phyloP scores from a whole-genome alignment of 2,329 filamentous ascomycete genomes.

The Botryotinia globosa region DNA sequence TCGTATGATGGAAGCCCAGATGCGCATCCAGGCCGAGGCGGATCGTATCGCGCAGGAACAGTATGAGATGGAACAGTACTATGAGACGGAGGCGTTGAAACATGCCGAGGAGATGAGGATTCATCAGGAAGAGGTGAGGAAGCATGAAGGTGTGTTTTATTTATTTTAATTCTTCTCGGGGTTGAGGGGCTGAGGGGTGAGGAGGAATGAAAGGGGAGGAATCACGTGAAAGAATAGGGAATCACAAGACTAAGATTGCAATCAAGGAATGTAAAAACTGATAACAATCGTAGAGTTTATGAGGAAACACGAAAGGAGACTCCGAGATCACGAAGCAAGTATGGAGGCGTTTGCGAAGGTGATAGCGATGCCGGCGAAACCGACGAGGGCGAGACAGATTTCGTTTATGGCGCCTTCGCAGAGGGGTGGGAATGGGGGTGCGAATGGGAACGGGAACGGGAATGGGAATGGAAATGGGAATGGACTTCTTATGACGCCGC shows the following conservation, averaged over 20 bases:
- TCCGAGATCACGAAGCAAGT: slow-evolving; percentile 35
- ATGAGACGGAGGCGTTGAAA: slow-evolving; percentile 36
- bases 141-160: slow-evolving; percentile 30
- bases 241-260: too few relatives aligned
- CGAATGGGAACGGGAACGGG: neutral
- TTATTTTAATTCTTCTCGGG: neutral
- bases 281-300: slow-evolving; percentile 20
- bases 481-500: neutral
- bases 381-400: slow-evolving; percentile 30
- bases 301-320: slow-evolving; percentile 27
- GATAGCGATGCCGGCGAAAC: slow-evolving; percentile 37
- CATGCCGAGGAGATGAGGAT: slow-evolving; percentile 36
- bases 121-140: slow-evolving; percentile 36
- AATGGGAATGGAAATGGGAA: neutral
- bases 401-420: slow-evolving; percentile 29
- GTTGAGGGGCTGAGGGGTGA: too few relatives aligned
- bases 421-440: neutral
- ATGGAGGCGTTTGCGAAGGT: slow-evolving; percentile 38
- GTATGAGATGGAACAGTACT: slow-evolving; percentile 38
- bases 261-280: neutral
- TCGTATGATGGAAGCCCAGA: slow-evolving; percentile 31
- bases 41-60: slow-evolving; percentile 37
- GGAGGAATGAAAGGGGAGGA: neutral
- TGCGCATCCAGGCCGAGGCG: slow-evolving; percentile 30
- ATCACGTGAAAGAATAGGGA: too few relatives aligned